phyloP scores from a whole-genome alignment of 2,329 filamentous ascomycete species.

The Sarocladium kiliense region DNA sequence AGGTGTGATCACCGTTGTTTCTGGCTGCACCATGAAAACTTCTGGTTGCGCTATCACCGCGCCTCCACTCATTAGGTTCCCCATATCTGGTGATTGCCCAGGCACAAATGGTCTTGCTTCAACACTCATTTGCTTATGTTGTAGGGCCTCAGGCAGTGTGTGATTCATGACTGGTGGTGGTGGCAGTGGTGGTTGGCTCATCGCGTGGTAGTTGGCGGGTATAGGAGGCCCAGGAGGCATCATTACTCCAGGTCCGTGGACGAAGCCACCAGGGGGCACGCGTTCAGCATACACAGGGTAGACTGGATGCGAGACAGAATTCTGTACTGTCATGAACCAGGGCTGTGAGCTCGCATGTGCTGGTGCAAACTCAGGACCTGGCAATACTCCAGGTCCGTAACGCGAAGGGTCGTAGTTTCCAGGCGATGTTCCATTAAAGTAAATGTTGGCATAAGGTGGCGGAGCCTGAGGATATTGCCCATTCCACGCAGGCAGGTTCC shows the following conservation, averaged over 20 bases:
- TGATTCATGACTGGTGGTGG: neutral
- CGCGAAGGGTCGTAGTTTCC: neutral
- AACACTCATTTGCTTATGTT: neutral
- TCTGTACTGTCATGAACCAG: neutral
- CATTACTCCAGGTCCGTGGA: neutral
- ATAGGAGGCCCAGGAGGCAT: neutral
- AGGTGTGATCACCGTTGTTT: neutral
- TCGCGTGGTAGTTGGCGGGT: neutral
- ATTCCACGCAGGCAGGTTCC: neutral
- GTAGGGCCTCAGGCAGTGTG: neutral
- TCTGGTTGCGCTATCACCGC: no score
- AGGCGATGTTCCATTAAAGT: no score
- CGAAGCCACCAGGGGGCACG: neutral
- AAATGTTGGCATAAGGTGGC: no score
- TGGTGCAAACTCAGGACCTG: neutral
- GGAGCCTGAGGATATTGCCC: neutral
- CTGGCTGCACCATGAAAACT: neutral
- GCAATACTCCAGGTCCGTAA: neutral
- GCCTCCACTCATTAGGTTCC: neutral
- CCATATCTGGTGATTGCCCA: neutral
- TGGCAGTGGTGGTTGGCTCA: neutral
- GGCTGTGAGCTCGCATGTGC: neutral
- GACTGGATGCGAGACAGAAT: neutral
- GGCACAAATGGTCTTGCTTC: constrained; percentile 5
- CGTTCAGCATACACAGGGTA: neutral